Conservation (phyloP, 331 rosid genomes). For the Rosa hybrid region DNA sequence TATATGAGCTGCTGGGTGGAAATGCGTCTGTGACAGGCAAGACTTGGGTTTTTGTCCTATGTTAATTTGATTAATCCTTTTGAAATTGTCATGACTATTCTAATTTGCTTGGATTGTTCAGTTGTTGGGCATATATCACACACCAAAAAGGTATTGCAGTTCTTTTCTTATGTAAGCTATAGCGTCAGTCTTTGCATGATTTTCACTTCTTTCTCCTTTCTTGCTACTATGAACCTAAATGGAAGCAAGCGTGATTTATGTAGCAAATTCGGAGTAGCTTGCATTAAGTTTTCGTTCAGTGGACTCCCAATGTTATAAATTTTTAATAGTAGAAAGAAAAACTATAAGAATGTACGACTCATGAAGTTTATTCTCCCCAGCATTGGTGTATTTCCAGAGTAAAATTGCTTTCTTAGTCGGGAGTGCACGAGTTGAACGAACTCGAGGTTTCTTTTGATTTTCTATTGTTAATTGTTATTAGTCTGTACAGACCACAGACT, state of each 20-base stretch:
- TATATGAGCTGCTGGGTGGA: slow-evolving; percentile 77
- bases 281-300: too few species aligned
- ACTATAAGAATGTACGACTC: not conserved
- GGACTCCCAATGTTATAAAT: not conserved
- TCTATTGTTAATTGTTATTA: not conserved
- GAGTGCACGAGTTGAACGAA: not conserved
- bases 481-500: not conserved
- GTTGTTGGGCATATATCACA: slow-evolving; percentile 80
- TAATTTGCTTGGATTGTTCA: slow-evolving; percentile 39
- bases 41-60: slow-evolving; percentile 28
- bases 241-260: not conserved
- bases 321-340: not conserved
- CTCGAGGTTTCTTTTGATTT: not conserved
- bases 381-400: not conserved
- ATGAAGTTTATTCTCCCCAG: not conserved
- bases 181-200: not conserved
- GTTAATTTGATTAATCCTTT: not conserved
- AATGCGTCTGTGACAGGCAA: slow-evolving; percentile 76
- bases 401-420: not conserved
- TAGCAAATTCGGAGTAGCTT: not conserved
- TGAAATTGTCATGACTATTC: slow-evolving; percentile 22
- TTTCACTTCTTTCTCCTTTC: not conserved
- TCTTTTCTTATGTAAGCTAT: slow-evolving; percentile 8
- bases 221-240: not conserved
- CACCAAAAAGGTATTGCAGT: slow-evolving; percentile 58